Conservation (phyloP, 139 green algal species). For the Micractinium sp. region DNA sequence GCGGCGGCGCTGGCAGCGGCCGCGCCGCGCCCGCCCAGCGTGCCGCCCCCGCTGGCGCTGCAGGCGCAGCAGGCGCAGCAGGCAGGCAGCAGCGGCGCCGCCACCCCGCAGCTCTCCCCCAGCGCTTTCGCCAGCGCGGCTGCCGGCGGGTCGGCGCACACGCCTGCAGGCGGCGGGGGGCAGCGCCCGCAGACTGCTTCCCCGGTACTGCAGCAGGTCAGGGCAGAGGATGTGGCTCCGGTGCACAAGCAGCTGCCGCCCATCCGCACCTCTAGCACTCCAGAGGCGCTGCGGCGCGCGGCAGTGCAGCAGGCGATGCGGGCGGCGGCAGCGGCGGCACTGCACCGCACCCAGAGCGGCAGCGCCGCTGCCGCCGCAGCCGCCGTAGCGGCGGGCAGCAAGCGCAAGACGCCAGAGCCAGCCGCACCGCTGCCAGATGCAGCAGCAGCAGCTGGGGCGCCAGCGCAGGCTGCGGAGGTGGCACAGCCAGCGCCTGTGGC, state of each 20-base stretch:
- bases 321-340: not conserved
- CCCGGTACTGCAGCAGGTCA: slow-evolving; percentile 15
- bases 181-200: not conserved
- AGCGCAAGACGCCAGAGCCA: slow-evolving; percentile 14
- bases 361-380: not conserved
- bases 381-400: not conserved
- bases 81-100: not conserved
- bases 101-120: not conserved
- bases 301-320: not conserved
- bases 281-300: not conserved
- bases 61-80: not conserved
- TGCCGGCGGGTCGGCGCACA: not conserved
- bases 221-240: not conserved
- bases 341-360: too few species aligned
- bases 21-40: too few species aligned
- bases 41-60: not conserved
- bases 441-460: too few species aligned
- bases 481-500: too few species aligned
- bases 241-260: slow-evolving; percentile 36
- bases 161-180: not conserved
- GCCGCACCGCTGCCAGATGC: not conserved
- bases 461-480: too few species aligned
- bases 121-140: not conserved
- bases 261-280: slow-evolving; percentile 4
- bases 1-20: too few species aligned